phyloP scores from a whole-genome alignment of 2,329 filamentous ascomycete species.

The Sporothrix brasiliensis region DNA sequence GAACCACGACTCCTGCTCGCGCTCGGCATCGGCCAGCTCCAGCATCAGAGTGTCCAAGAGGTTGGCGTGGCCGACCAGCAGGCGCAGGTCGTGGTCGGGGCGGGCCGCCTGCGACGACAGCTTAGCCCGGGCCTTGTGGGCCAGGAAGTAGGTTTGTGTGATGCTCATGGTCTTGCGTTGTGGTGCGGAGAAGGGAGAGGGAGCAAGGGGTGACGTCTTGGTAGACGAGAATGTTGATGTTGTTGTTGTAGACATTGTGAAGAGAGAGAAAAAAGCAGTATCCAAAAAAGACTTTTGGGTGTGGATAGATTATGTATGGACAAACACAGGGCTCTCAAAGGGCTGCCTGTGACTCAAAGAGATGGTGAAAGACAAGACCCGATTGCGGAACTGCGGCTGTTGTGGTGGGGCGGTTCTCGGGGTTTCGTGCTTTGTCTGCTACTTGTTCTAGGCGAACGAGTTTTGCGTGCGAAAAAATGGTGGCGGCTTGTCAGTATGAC shows the following conservation, averaged over 20 bases:
- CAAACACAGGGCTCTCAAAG: constrained; percentile 32
- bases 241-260: constrained; percentile 36
- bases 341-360: constrained; percentile 32
- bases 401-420: constrained; percentile 31
- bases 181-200: constrained; percentile 42
- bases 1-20: constrained; percentile 97
- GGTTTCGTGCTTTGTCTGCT: constrained; percentile 3
- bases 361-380: constrained; percentile 32
- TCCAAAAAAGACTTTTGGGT: background rate
- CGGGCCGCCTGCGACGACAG: constrained; percentile 88
- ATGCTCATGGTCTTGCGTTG: constrained; percentile 90
- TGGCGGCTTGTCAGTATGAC: constrained; percentile 15
- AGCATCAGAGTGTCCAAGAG: constrained; percentile 95
- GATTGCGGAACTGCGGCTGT: constrained; percentile 34
- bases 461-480: constrained; percentile 23
- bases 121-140: constrained; percentile 95
- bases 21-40: constrained; percentile 84
- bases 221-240: constrained; percentile 25
- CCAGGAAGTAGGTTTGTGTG: constrained; percentile 97
- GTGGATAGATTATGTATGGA: constrained; percentile 29
- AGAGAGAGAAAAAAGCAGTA: constrained; percentile 5
- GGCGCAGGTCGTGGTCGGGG: constrained; percentile 89
- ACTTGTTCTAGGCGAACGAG: constrained; percentile 1
- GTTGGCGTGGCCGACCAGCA: constrained; percentile 97
- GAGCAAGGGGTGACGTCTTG: constrained; percentile 40